Evolutionary conservation across 2,329 filamentous ascomycete genomes (phyloP), one percentile per base, ranked within the genome.

Genomic region (Penicillium sp.): DNA sequence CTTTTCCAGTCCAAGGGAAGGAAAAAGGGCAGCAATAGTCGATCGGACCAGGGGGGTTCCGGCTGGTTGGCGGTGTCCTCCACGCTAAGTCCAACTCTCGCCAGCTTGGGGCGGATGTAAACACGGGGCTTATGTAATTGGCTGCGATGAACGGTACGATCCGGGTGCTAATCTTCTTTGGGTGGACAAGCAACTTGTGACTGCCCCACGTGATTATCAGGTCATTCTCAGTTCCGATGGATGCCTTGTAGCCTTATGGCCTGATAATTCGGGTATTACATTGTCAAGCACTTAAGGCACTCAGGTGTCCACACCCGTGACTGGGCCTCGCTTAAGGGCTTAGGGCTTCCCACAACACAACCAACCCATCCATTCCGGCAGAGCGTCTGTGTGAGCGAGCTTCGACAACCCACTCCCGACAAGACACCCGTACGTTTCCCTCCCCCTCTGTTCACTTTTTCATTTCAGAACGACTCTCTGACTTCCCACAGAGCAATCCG

Each of bases 401-500:
- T 75, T 71, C 70, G 72, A 74, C 73, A 72, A 72, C 71, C 71
- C 70, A 74, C 67, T 69, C 65, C 73, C 73, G 73, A 75, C 73
- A 76, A 71, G 63, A 73, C 70, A 75, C 75, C 66, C 60, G 73
- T 75, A 75, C 72, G 73, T 69, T 69, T 65, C 67, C 65, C 68
- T 67, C 63, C 68, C 66, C 60, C 12, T 41, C 37, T 63, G 61
- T 52, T 55, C 28, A 61, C 51, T 58, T 61, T 61, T 47, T 34
- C 25, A 57, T 11, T 35, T 35, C 50, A 59, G 57, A 51, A 59
- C 67, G 62, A 68, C 60, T 65, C 64, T 72, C 72, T 73, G 65
- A 74, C 72, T 63, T 31, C 61, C 65, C 65, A 65, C 71, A 75
- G 69, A 76, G 67, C 75, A 79, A 80, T 79, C 79, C 81, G 81